Evolutionary conservation across 1,284 basidiomycete genomes (phyloP).

Genomic region (Wolfiporia cocos): DNA sequence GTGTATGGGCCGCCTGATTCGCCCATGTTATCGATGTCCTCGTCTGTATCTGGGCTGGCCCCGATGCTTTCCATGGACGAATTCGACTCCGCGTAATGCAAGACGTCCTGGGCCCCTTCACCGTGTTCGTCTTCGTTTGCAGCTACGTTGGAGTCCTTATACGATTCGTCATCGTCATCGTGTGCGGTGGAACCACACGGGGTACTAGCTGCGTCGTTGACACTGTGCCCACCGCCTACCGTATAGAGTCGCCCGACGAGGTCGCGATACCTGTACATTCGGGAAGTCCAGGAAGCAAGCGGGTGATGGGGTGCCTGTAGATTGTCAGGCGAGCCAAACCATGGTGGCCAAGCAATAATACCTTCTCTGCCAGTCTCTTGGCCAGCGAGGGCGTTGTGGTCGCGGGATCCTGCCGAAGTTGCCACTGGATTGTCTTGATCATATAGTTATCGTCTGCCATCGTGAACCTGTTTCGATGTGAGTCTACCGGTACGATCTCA

Average conservation of each 20-base stretch:
- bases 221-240: too few relatives aligned
- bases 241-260: too few relatives aligned
- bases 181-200: too few relatives aligned
- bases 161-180: too few relatives aligned
- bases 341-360: too few relatives aligned
- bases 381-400: constrained; percentile 43
- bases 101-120: too few relatives aligned
- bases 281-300: constrained; percentile 29
- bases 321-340: too few relatives aligned
- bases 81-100: neutral
- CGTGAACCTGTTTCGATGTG: constrained; percentile 52
- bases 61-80: neutral
- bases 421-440: constrained; percentile 55
- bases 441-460: constrained; percentile 57
- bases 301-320: neutral
- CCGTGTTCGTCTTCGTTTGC: too few relatives aligned
- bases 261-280: neutral
- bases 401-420: constrained; percentile 41
- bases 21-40: constrained; percentile 50
- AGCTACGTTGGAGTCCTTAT: too few relatives aligned
- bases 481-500: constrained; percentile 23
- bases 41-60: constrained; percentile 23
- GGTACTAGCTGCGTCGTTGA: too few relatives aligned
- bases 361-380: constrained; percentile 50
- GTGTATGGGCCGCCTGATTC: constrained; percentile 40